phyloP scores from a whole-genome alignment of 305 asterid genomes.

The Solanum aculeatissimum region DNA sequence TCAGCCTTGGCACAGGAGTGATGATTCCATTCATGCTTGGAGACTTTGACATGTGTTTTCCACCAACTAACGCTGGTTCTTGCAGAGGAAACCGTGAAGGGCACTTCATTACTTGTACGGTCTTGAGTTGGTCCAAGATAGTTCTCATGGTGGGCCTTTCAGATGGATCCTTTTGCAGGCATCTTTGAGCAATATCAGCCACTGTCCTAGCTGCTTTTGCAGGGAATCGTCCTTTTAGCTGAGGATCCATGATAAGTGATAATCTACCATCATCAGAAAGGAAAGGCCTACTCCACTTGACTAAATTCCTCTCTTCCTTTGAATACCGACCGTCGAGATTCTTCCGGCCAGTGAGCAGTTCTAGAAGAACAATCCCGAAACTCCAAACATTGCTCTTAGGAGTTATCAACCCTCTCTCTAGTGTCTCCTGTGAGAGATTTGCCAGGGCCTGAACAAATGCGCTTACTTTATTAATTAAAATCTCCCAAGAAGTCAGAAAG shows the following conservation, averaged over 20 bases:
- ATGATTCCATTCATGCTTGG: slow-evolving; percentile 78
- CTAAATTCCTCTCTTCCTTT: slow-evolving; percentile 86
- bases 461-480: neutral
- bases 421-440: slow-evolving; percentile 87
- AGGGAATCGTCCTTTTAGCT: slow-evolving; percentile 88
- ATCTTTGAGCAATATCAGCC: slow-evolving; percentile 86
- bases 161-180: slow-evolving; percentile 85
- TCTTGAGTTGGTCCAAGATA: slow-evolving; percentile 62
- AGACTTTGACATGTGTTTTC: slow-evolving; percentile 59
- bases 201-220: slow-evolving; percentile 78
- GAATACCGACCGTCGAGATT: slow-evolving; percentile 68
- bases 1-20: slow-evolving; percentile 34
- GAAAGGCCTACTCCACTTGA: slow-evolving; percentile 92
- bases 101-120: slow-evolving; percentile 74
- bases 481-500: neutral
- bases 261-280: slow-evolving; percentile 80
- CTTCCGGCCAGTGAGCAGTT: slow-evolving; percentile 91
- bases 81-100: slow-evolving; percentile 90
- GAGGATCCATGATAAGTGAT: slow-evolving; percentile 93
- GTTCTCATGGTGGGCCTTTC: slow-evolving; percentile 98
- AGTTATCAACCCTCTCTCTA: slow-evolving; percentile 80
- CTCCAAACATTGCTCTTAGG: slow-evolving; percentile 99
- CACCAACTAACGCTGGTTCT: slow-evolving; percentile 66
- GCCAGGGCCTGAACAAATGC: slow-evolving; percentile 58
- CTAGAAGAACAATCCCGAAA: slow-evolving; percentile 90